Evolutionary conservation across 192 early-diverging fungal species (phyloP), one percentile per base, ranked within the genome.

Genomic region (Dissophora ornata): DNA sequence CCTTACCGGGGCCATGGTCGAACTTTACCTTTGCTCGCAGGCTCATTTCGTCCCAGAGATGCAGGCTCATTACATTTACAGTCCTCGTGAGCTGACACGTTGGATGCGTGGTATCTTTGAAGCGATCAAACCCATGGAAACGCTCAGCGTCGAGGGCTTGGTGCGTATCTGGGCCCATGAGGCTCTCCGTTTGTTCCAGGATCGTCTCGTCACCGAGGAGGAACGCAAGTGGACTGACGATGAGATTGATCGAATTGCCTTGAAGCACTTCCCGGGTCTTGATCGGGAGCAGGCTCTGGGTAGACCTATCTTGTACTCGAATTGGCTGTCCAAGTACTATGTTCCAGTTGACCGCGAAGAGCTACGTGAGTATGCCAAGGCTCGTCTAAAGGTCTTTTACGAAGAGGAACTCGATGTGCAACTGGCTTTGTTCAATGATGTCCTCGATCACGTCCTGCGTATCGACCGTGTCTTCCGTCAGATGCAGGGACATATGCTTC

Each of bases 31-130:
- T 46, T 81, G 82, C 59, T 97, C 95, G 16, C 97, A 99, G 83
- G 85, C 85, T 51, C 86, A 88, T 62, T 99, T 99, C 62, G 99
- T 97, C 21, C 90, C 96, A 1, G 97, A 99, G 80, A 94, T 93
- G 71, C 98, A 99, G 82, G 95, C 97, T 2, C 98, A 99, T 81
- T 99, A 99, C 65, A 93, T 99, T 62, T 99, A 99, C 83, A 96
- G 94, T 70, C 98, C 98, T 59, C 94, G 98, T 84, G 98, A 99
- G 87, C 86, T 99, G 71, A 99, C 97, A 1, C 91, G 98, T 28
- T 99, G 98, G 98, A 89, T 96, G 62, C 91, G 97, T 49, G 98
- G 97, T 77, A 97, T 99, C 32, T 97, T 90, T 79, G 97, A 98
- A 68, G 95, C 95, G 4, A 91, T 98, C 62, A 91, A 90, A 44